Evolutionary conservation across 345 rosid genomes (phyloP).

Genomic region (Salix purpurea): DNA sequence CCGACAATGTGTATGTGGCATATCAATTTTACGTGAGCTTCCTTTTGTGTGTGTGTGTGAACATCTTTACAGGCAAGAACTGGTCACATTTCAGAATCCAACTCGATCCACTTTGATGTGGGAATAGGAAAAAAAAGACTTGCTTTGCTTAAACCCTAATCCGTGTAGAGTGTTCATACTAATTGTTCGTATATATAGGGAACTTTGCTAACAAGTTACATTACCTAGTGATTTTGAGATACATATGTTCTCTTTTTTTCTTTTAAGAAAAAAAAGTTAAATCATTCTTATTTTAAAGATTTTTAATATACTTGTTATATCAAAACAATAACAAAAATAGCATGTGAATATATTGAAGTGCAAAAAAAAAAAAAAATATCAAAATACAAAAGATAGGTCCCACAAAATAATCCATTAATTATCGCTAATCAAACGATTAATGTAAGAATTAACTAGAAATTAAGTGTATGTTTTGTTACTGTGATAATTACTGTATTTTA

Average conservation of each 20-base stretch:
- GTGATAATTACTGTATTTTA: no score
- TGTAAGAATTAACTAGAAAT: neutral
- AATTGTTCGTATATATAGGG: neutral
- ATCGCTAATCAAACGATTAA: neutral
- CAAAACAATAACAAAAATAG: no score
- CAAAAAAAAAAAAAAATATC: no score
- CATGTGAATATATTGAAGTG: no score
- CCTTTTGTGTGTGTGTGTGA: constrained; percentile 3
- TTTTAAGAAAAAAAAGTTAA: no score
- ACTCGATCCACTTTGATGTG: neutral
- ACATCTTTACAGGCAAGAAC: constrained; percentile 25
- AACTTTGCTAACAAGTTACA: neutral
- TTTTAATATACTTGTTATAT: no score
- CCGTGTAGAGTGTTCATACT: neutral
- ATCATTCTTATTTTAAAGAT: no score
- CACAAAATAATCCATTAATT: no score
- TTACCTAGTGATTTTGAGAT: no score
- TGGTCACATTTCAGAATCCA: neutral
- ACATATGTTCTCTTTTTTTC: no score
- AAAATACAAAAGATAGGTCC: no score
- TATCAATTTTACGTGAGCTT: constrained; percentile 21
- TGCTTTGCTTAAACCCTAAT: neutral
- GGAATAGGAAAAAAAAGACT: neutral
- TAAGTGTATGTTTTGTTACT: no score
- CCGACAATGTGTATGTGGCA: constrained; percentile 36